A percentile compares a stretch with the other conserved stretches of the same genome.
Conservation (phyloP, 2,329 filamentous ascomycete genomes). For the Rhytidhysteron rufulum region DNA sequence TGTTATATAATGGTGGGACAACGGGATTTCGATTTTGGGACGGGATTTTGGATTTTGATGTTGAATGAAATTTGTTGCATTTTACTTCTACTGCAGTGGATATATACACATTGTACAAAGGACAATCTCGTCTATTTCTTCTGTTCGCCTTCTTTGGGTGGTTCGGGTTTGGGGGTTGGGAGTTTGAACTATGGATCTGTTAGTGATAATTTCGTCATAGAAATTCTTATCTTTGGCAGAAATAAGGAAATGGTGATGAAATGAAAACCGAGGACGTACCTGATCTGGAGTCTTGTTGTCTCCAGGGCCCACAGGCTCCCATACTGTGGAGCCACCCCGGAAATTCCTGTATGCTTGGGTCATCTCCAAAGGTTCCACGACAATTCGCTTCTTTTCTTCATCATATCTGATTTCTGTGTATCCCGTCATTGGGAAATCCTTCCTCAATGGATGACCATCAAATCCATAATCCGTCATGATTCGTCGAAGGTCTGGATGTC, state of each 20-base stretch:
- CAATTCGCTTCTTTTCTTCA: constrained; percentile 99
- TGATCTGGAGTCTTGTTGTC: constrained; percentile 73
- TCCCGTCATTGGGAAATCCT: constrained; percentile 96
- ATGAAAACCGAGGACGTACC: constrained; percentile 38
- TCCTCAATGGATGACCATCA: constrained; percentile 92
- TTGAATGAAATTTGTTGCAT: too few relatives aligned
- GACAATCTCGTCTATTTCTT: constrained; percentile 67
- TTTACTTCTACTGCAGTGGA: too few relatives aligned
- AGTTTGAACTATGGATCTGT: constrained; percentile 69
- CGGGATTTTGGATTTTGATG: constrained; percentile 23
- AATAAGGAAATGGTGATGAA: too few relatives aligned
- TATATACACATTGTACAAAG: constrained; percentile 38
- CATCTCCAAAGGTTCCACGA: constrained; percentile 94
- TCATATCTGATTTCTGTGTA: constrained; percentile 98
- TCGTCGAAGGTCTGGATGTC: constrained; percentile 89
- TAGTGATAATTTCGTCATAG: too few relatives aligned
- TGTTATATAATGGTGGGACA: background rate
- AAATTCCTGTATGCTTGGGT: constrained; percentile 99
- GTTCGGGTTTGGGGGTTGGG: constrained; percentile 91
- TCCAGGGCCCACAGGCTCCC: constrained; percentile 69
- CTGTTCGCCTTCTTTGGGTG: constrained; percentile 74
- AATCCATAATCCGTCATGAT: constrained; percentile 99
- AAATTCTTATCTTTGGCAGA: too few relatives aligned
- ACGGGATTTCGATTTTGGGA: background rate
- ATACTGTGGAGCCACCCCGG: constrained; percentile 68